These are phyloP conservation scores for Claviceps lovelessii DNA, from an alignment of 2,329 filamentous ascomycete genomes.

Conservation along the genomic window DNA sequence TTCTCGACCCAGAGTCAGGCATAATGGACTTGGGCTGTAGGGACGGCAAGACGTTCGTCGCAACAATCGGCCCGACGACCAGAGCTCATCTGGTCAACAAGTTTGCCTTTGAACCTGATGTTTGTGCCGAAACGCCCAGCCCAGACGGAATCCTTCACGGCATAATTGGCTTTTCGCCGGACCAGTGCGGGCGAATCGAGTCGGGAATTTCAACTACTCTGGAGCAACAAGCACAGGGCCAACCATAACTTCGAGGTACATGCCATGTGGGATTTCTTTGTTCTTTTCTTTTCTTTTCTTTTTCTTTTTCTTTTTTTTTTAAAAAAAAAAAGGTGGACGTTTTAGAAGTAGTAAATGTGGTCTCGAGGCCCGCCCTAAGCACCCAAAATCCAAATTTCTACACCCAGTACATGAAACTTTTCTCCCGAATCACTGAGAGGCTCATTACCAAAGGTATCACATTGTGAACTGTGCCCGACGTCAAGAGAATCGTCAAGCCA, in stretches of 20 bases:
- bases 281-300: too few species aligned
- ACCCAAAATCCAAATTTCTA: slow-evolving; percentile 89
- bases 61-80: slow-evolving; percentile 90
- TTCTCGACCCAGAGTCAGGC: slow-evolving; percentile 33
- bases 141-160: slow-evolving; percentile 62
- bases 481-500: slow-evolving; percentile 85
- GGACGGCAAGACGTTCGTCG: slow-evolving; percentile 45
- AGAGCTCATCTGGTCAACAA: slow-evolving; percentile 52
- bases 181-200: neutral
- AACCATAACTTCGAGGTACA: neutral
- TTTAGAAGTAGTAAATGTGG: neutral
- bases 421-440: slow-evolving; percentile 81
- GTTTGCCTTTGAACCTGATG: slow-evolving; percentile 57
- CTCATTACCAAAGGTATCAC: slow-evolving; percentile 90
- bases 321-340: neutral
- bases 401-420: slow-evolving; percentile 80
- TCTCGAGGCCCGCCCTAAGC: slow-evolving; percentile 13
- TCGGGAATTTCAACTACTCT: neutral
- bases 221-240: neutral
- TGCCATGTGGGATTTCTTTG: neutral
- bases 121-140: slow-evolving; percentile 70
- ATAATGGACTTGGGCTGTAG: slow-evolving; percentile 18
- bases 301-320: too few species aligned
- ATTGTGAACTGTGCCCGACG: slow-evolving; percentile 67
- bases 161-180: slow-evolving; percentile 29